Conservation (phyloP, 805 yeast genomes). For the Henningerozyma blattae region DNA sequence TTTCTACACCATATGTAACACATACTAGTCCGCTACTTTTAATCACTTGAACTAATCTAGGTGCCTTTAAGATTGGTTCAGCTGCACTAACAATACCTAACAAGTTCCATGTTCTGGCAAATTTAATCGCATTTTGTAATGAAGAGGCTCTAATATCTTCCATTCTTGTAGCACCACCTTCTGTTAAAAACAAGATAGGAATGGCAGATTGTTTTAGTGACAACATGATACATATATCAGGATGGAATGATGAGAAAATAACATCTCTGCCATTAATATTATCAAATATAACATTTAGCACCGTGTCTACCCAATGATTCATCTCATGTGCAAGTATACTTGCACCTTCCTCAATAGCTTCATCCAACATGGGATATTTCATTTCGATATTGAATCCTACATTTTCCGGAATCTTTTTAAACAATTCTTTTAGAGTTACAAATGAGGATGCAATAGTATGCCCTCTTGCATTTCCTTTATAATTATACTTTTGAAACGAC, state of each 20-base stretch:
- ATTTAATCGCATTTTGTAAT: conserved; percentile 80
- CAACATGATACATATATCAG: conserved; percentile 77
- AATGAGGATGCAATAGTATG: conserved; percentile 82
- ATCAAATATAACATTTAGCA: conserved; percentile 68
- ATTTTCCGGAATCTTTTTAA: conserved; percentile 63
- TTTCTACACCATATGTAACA: conserved; percentile 78
- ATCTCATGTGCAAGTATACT: conserved; percentile 75
- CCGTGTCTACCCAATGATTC: conserved; percentile 82
- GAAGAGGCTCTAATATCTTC: conserved; percentile 83
- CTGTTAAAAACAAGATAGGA: conserved; percentile 84
- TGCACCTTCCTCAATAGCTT: conserved; percentile 79
- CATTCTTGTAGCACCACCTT: conserved; percentile 75
- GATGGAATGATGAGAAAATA: conserved; percentile 87
- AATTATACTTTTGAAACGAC: conserved; percentile 75
- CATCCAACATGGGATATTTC: conserved; percentile 91
- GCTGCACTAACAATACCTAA: conserved; percentile 89
- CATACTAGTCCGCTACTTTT: conserved; percentile 86
- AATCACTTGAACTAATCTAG: conserved; percentile 82
- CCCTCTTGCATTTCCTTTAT: conserved; percentile 89
- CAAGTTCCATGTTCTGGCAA: conserved; percentile 82
- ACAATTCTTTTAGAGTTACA: conserved; percentile 77
- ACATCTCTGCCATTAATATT: conserved; percentile 71
- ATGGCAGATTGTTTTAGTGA: conserved; percentile 88
- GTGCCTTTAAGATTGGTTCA: conserved; percentile 74
- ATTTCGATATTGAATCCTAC: conserved; percentile 94